Evolutionary conservation across 2,329 filamentous ascomycete species (phyloP), one percentile per base, ranked within the genome.

Genomic region (Fusarium mexicanum): DNA sequence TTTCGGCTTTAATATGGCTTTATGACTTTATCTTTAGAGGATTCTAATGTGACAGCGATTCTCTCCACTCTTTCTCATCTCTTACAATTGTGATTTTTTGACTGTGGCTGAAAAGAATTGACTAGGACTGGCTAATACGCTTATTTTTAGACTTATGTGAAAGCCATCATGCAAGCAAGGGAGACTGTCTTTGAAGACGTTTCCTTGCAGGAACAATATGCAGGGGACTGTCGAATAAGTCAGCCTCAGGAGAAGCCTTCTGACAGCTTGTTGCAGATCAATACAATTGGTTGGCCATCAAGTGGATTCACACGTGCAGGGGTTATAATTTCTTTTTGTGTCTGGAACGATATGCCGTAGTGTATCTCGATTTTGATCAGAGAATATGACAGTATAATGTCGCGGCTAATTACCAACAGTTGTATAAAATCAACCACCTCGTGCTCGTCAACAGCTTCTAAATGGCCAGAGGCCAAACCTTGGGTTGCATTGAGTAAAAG

Each of bases 1-100:
- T 75, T 69, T 66, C 62, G 70, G 70, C 71, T 75, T 71, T 75
- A 73, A 73, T 75, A 74, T 62, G 61, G 64, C 57, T 75, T 71
- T 62, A 73, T 67, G 70, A 63, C 40, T 46, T 69, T 58, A 47
- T 65, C 46, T 41, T 13, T 41, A 29, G 14, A 29, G 17, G 26
- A 13, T 37, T 43, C 13, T 8, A 51, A 22, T 46, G 69, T 61
- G 48, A 57, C 26, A 26, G 63, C 61, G 61, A 46, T 44, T 12
- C 24, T 12, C 20, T 9, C 17, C 46, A 17, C 20, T 24, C 17
- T 64, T 8, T 14, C 12, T 41, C 20, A 8, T 12, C 18, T 18
- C 16, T 41, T 11, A 8, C 4, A 9, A 29, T 10, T 18, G 35
- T 41, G 35, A 41, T 11, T 11, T 7, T 12, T 13, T 41, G 50